Evolutionary conservation across 495 filamentous ascomycete species (phyloP), one percentile per base, ranked within the genome.

Genomic region (Hypoxylon fuscum): DNA sequence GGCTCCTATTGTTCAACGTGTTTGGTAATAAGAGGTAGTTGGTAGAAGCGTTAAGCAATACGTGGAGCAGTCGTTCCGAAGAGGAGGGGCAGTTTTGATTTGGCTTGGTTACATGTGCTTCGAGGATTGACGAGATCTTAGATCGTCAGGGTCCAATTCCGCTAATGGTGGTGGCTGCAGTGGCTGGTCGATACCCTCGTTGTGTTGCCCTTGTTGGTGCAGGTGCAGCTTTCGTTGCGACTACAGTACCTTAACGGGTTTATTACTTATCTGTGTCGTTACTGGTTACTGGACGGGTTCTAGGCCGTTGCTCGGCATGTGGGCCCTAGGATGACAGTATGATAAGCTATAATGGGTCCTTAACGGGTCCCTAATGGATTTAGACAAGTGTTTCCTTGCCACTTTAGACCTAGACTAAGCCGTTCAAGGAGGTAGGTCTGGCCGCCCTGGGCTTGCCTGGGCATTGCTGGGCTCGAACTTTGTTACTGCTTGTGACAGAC

Each of bases 121-220:
- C n/a, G n/a, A n/a, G n/a, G n/a, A n/a, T n/a, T n/a, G n/a, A n/a
- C 38, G 52, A 56, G 59, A 64, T 64, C 55, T 64, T 35, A 52
- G 55, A 54, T 65, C 56, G 55, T 56, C 62, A 66, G 56, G 62
- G 56, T 60, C 62, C 51, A 60, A 55, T 56, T 60, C 55, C 7
- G 7, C 27, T 55, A 46, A 38, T 42, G 50, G 49, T 35, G 25
- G 50, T 41, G 25, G 25, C 8, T 27, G 25, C 25, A 27, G 8
- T 3, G 25, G n/a, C n/a, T n/a, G n/a, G n/a, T n/a, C n/a, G n/a
- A n/a, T n/a, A n/a, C n/a, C n/a, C n/a, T n/a, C n/a, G n/a, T n/a
- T n/a, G n/a, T n/a, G n/a, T n/a, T n/a, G n/a, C n/a, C n/a, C n/a
- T n/a, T n/a, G n/a, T n/a, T n/a, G n/a, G n/a, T n/a, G n/a, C n/a